These are phyloP conservation scores for Ogataea nitratoaversa DNA, from an alignment of 805 yeast species.

Conservation along the genomic window DNA sequence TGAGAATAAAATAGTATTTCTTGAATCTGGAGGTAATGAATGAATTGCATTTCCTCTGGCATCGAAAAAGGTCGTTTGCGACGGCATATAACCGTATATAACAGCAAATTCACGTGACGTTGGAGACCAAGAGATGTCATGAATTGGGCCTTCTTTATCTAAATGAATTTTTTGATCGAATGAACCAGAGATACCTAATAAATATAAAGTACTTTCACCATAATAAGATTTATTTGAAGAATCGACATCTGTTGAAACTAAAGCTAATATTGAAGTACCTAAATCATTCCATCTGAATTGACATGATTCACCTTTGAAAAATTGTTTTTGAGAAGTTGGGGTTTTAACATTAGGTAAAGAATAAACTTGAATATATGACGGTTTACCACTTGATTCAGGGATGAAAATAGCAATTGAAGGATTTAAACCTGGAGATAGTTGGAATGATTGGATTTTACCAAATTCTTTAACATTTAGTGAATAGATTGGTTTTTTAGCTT, in stretches of 20 bases:
- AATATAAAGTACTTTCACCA: slow-evolving; percentile 90
- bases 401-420: slow-evolving; percentile 88
- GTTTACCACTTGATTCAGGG: slow-evolving; percentile 83
- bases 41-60: slow-evolving; percentile 85
- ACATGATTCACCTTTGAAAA: slow-evolving; percentile 95
- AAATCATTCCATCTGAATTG: slow-evolving; percentile 88
- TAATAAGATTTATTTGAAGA: slow-evolving; percentile 90
- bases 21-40: slow-evolving; percentile 79
- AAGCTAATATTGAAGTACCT: slow-evolving; percentile 90
- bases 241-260: slow-evolving; percentile 95
- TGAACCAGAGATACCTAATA: slow-evolving; percentile 88
- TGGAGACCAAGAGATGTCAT: slow-evolving; percentile 97
- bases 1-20: slow-evolving; percentile 86
- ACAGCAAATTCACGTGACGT: slow-evolving; percentile 96
- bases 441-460: slow-evolving; percentile 46
- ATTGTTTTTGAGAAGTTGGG: slow-evolving; percentile 80
- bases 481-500: slow-evolving; percentile 50
- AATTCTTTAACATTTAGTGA: slow-evolving; percentile 53
- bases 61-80: slow-evolving; percentile 90
- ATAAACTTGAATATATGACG: slow-evolving; percentile 83
- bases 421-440: slow-evolving; percentile 80
- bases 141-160: slow-evolving; percentile 94
- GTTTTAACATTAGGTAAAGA: slow-evolving; percentile 70
- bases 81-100: slow-evolving; percentile 96
- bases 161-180: slow-evolving; percentile 85